phyloP scores from a whole-genome alignment of 2,329 filamentous ascomycete genomes.

The Penicillium sp. region DNA sequence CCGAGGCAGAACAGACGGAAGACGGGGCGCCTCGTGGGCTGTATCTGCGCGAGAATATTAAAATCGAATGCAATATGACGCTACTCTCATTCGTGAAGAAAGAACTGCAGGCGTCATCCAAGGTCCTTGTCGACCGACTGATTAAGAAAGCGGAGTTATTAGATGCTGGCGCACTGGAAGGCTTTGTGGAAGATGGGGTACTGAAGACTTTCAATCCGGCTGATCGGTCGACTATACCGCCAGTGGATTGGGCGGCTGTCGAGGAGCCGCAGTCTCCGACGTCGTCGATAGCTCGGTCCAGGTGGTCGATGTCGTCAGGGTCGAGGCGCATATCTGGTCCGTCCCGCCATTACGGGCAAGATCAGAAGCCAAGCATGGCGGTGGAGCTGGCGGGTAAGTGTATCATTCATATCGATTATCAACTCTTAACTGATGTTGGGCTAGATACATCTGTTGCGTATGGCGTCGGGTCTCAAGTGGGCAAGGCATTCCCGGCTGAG shows the following conservation, averaged over 20 bases:
- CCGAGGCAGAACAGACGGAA: constrained; percentile 62
- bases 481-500: constrained; percentile 2
- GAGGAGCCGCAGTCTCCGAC: constrained; percentile 3
- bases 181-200: constrained; percentile 18
- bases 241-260: neutral
- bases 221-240: constrained; percentile 9
- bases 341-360: neutral
- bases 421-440: neutral
- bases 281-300: neutral
- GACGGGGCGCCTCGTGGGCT: constrained; percentile 69
- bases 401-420: neutral
- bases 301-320: constrained; percentile 1
- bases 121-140: constrained; percentile 65
- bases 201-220: constrained; percentile 21
- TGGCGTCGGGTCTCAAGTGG: neutral
- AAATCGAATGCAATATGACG: constrained; percentile 76
- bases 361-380: neutral
- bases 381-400: constrained; percentile 17
- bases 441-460: neutral
- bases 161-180: constrained; percentile 23
- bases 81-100: constrained; percentile 76
- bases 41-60: constrained; percentile 81
- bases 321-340: neutral
- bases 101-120: constrained; percentile 75
- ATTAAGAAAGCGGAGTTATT: constrained; percentile 51